Evolutionary conservation across 768 basidiomycete genomes (phyloP), one percentile per base, ranked within the genome.

Genomic region (Tulasnella sp.): DNA sequence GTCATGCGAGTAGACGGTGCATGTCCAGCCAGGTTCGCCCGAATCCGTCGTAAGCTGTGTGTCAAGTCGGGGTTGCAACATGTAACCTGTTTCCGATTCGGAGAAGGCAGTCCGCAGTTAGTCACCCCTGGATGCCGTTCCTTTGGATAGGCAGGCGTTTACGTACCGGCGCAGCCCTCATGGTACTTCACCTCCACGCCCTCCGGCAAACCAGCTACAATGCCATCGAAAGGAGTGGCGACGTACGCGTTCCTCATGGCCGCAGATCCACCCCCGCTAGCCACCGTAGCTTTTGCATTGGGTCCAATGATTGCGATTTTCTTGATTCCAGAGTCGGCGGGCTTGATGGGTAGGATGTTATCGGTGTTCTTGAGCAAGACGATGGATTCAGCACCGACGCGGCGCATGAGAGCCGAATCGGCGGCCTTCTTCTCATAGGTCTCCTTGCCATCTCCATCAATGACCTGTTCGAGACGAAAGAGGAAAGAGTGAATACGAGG

Each of bases 211-310:
- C 87, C 88, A n/a, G 85, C 85, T 22, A 84, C 83, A 34, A 94
- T 87, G 7, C 92, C 93, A 69, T 91, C 88, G 83, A 87, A 92
- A 1, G 93, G 93, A 6, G 90, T 90, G n/a, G 91, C 87, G 42
- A 90, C 87, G 86, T 93, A 94, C n/a, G 58, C 48, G 58, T 60
- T 87, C 81, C 91, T 93, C 78, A 96, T 87, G 1, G 86, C 85
- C 9, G 92, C 92, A 14, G 93, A 92, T 54, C 93, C 94, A 50
- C 94, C 94, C 14, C 92, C 92, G n/a, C 93, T 94, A 73, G 93
- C 90, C 8, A 93, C 87, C 48, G 89, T 85, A 73, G 89, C 90
- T 84, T 90, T 90, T 72, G 90, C 90, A 84, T 93, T 93, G 1
- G 92, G 91, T 0, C 93, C 92, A 79, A 93, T 91, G 75, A 93